Evolutionary conservation across 2,329 filamentous ascomycete genomes (phyloP).

Genomic region (Aspergillus latus): DNA sequence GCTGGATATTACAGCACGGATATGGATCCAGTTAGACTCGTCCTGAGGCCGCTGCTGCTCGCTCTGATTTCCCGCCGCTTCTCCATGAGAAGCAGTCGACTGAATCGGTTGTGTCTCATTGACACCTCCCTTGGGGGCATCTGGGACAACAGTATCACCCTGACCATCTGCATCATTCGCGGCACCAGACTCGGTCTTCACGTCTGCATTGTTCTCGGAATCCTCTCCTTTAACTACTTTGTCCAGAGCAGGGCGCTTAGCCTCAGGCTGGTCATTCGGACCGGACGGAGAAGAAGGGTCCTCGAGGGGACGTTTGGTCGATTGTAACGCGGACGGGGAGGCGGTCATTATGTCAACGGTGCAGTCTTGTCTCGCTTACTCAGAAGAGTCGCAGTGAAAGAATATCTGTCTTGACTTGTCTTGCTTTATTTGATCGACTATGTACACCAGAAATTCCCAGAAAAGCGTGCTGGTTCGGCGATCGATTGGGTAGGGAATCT

Average conservation of each 20-base stretch:
- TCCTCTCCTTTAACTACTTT: slow-evolving; percentile 73
- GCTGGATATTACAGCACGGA: slow-evolving; percentile 94
- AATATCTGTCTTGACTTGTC: slow-evolving; percentile 38
- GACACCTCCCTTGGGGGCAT: slow-evolving; percentile 56
- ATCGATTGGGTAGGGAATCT: slow-evolving; percentile 40
- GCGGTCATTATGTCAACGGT: slow-evolving; percentile 65
- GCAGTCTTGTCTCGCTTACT: slow-evolving; percentile 39
- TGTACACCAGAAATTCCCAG: slow-evolving; percentile 86
- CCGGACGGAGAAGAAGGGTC: slow-evolving; percentile 93
- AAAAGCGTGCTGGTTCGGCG: slow-evolving; percentile 81
- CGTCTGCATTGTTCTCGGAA: slow-evolving; percentile 32
- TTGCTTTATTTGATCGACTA: slow-evolving; percentile 55
- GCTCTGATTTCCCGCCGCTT: slow-evolving; percentile 46
- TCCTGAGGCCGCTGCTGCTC: slow-evolving; percentile 63
- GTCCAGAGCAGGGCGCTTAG: slow-evolving; percentile 93
- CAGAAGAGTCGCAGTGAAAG: slow-evolving; percentile 46
- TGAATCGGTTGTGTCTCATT: slow-evolving; percentile 60
- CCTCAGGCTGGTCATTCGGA: slow-evolving; percentile 89
- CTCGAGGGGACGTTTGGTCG: slow-evolving; percentile 86
- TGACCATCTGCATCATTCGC: slow-evolving; percentile 44
- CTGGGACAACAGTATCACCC: slow-evolving; percentile 68
- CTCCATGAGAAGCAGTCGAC: slow-evolving; percentile 56
- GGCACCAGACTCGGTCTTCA: slow-evolving; percentile 25
- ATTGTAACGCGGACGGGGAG: slow-evolving; percentile 53
- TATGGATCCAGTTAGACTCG: slow-evolving; percentile 94